These are phyloP conservation scores for Wickerhamiella brachini DNA, from an alignment of 805 yeast species.

Conservation along the genomic window DNA sequence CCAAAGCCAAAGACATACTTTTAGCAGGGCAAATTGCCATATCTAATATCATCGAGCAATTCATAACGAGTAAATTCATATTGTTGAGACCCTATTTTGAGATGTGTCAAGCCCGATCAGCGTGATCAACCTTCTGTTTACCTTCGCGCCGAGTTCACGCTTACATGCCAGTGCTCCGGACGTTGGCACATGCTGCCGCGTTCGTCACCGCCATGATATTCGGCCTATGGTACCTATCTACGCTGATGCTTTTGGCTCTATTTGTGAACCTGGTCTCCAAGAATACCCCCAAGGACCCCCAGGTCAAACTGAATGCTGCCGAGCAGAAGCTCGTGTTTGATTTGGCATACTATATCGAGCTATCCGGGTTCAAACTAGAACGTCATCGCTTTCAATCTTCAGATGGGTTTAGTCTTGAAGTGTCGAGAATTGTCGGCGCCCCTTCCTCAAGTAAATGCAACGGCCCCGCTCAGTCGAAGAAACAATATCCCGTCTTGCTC, in stretches of 20 bases:
- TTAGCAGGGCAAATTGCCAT: too few species aligned
- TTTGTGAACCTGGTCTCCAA: conserved; percentile 3
- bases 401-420: conserved; percentile 64
- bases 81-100: too few species aligned
- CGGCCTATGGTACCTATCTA: conserved; percentile 14
- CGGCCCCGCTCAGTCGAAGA: not conserved
- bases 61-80: too few species aligned
- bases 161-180: not conserved
- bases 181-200: not conserved
- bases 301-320: conserved; percentile 19
- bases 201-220: conserved; percentile 17
- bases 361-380: conserved; percentile 45
- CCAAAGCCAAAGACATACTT: too few species aligned
- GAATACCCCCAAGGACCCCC: conserved; percentile 5
- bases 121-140: too few species aligned
- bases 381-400: conserved; percentile 50
- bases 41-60: too few species aligned
- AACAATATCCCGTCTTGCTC: conserved; percentile 47
- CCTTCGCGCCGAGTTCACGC: not conserved
- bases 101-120: too few species aligned
- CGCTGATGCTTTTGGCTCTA: conserved; percentile 17
- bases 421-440: conserved; percentile 40
- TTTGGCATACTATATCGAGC: conserved; percentile 52
- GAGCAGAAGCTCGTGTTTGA: conserved; percentile 35
- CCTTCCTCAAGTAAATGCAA: not conserved